phyloP scores from a whole-genome alignment of 768 basidiomycete genomes.

The Lyophyllum decastes region DNA sequence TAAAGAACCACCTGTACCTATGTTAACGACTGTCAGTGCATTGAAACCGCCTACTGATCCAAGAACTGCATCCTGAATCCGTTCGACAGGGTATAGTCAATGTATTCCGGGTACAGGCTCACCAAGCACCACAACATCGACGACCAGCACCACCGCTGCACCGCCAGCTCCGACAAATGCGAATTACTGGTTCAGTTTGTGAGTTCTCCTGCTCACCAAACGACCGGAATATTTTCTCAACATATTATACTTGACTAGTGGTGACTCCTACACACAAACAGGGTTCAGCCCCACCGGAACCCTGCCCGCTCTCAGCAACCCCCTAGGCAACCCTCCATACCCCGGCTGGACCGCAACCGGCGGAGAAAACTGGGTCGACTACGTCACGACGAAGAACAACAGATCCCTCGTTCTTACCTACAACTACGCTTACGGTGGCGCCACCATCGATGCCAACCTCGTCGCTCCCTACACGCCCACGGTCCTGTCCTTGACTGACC shows the following conservation, averaged over 20 bases:
- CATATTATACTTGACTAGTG: conserved; percentile 29
- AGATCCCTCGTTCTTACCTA: conserved; percentile 56
- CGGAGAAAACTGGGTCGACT: conserved; percentile 63
- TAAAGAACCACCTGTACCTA: conserved; percentile 22
- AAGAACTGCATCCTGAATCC: background rate
- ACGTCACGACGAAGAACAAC: conserved; percentile 52
- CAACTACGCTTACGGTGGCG: conserved; percentile 68
- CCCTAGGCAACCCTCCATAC: conserved; percentile 55
- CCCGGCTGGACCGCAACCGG: conserved; percentile 56
- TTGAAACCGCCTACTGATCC: background rate
- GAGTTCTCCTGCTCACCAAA: conserved; percentile 10
- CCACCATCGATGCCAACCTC: conserved; percentile 60
- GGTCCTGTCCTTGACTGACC: conserved; percentile 57
- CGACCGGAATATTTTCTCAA: background rate
- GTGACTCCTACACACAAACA: conserved; percentile 63
- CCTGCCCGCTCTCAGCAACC: conserved; percentile 47
- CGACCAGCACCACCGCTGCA: conserved; percentile 13
- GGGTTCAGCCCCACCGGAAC: conserved; percentile 43
- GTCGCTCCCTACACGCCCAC: conserved; percentile 54
- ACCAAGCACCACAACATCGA: conserved; percentile 9
- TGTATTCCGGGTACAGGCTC: conserved; percentile 32
- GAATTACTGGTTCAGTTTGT: conserved; percentile 65
- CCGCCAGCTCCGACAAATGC: conserved; percentile 21
- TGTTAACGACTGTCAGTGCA: conserved; percentile 29
- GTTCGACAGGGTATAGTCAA: conserved; percentile 40